These are phyloP conservation scores for Rutstroemia sp. DNA, from an alignment of 2,329 filamentous ascomycete genomes.

Conservation along the genomic window DNA sequence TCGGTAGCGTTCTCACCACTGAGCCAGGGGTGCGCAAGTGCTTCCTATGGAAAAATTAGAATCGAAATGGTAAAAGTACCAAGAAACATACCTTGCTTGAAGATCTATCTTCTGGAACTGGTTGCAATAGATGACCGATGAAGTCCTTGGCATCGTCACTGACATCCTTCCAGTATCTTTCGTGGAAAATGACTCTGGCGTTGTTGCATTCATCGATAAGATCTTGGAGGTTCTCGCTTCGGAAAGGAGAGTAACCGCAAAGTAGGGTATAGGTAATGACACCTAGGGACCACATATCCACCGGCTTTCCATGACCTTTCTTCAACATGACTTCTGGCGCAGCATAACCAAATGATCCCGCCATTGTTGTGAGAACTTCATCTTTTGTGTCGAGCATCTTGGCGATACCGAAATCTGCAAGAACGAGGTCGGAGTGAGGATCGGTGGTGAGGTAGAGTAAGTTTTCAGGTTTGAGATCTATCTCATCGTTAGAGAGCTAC, in stretches of 20 bases:
- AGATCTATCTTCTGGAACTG: conserved; percentile 67
- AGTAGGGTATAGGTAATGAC: conserved; percentile 98
- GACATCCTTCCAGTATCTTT: conserved; percentile 97
- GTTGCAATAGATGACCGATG: conserved; percentile 73
- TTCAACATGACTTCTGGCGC: conserved; percentile 98
- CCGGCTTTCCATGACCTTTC: conserved; percentile 92
- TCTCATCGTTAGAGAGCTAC: conserved; percentile 13
- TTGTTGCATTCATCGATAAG: conserved; percentile 90
- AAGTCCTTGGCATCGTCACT: conserved; percentile 94
- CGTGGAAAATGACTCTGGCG: conserved; percentile 84
- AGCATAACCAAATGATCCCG: conserved; percentile 94
- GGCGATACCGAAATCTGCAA: conserved; percentile 97
- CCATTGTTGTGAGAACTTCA: conserved; percentile 95
- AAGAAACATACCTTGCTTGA: conserved; percentile 57
- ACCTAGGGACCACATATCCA: conserved; percentile 98
- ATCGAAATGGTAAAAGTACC: neutral
- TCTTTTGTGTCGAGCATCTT: conserved; percentile 92
- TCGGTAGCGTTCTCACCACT: conserved; percentile 86
- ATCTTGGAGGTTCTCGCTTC: conserved; percentile 86
- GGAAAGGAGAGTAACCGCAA: conserved; percentile 96
- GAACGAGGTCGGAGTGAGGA: conserved; percentile 72
- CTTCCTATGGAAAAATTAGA: conserved; percentile 46
- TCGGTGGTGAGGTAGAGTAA: conserved; percentile 83
- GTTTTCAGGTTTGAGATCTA: conserved; percentile 97
- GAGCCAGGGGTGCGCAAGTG: conserved; percentile 79